A percentile compares a stretch with the other conserved stretches of the same genome.
These are phyloP conservation scores for Monosporascus cannonballus DNA, from an alignment of 2,329 filamentous ascomycete genomes.

Conservation along the genomic window DNA sequence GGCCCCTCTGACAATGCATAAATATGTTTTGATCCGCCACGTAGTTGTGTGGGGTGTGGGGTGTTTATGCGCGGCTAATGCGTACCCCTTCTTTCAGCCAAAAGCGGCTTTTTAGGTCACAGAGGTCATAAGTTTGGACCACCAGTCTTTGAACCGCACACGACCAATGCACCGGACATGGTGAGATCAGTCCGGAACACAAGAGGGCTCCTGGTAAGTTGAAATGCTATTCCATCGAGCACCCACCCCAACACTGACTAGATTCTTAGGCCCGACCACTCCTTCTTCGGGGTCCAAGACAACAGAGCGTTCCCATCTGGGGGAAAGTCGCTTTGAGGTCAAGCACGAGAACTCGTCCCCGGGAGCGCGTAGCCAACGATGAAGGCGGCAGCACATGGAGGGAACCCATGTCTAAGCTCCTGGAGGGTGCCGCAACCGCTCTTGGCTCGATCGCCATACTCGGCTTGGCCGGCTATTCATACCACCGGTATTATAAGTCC, in stretches of 20 bases:
- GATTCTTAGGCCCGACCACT: neutral
- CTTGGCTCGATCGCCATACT: slow-evolving; percentile 22
- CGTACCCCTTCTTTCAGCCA: too few species aligned
- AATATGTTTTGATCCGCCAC: too few species aligned
- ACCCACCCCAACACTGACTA: neutral
- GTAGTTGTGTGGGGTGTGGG: too few species aligned
- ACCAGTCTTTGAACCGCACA: neutral
- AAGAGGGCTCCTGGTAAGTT: neutral
- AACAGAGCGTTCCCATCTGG: neutral
- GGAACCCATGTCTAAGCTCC: slow-evolving; percentile 16
- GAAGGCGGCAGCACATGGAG: neutral
- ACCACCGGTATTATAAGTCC: slow-evolving; percentile 51
- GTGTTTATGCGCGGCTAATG: too few species aligned
- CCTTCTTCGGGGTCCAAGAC: neutral
- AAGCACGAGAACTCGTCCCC: neutral
- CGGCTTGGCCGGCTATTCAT: slow-evolving; percentile 27
- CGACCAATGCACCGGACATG: neutral
- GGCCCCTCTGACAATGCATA: too few species aligned
- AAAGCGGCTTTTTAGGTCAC: too few species aligned
- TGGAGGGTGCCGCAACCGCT: slow-evolving; percentile 23
- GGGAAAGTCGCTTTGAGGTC: neutral
- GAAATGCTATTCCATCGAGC: neutral
- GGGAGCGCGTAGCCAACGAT: neutral
- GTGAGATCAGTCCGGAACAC: neutral
- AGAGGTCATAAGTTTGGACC: too few species aligned